A percentile compares a stretch with the other conserved stretches of the same genome.
These are phyloP conservation scores for Aspergillus puulaauensis DNA, from an alignment of 2,329 filamentous ascomycete species.

Conservation along the genomic window DNA sequence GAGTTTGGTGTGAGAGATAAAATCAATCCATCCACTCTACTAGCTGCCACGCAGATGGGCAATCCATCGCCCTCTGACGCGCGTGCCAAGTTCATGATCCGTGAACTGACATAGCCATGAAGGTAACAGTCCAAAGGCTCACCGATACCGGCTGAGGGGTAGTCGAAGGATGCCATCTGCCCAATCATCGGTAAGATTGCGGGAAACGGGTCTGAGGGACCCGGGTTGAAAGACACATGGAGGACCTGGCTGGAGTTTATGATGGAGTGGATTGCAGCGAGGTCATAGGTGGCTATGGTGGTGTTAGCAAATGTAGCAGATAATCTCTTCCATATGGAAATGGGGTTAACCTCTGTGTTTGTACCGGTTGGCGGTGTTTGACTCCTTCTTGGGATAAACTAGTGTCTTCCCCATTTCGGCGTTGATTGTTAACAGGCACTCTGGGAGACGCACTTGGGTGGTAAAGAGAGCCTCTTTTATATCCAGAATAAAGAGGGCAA, in stretches of 20 bases:
- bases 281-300: slow-evolving; percentile 66
- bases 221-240: slow-evolving; percentile 73
- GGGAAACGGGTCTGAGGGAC: slow-evolving; percentile 66
- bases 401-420: slow-evolving; percentile 44
- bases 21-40: slow-evolving; percentile 75
- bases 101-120: slow-evolving; percentile 79
- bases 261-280: slow-evolving; percentile 70
- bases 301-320: background rate
- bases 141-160: slow-evolving; percentile 58
- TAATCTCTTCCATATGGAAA: slow-evolving; percentile 15
- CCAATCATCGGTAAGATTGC: slow-evolving; percentile 82
- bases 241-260: slow-evolving; percentile 73
- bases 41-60: slow-evolving; percentile 71
- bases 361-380: slow-evolving; percentile 68
- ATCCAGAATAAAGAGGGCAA: background rate
- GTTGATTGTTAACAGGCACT: background rate
- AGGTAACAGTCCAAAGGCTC: slow-evolving; percentile 75
- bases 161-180: slow-evolving; percentile 70
- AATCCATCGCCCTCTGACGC: slow-evolving; percentile 53
- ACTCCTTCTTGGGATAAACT: slow-evolving; percentile 61
- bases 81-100: slow-evolving; percentile 68
- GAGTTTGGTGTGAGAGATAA: slow-evolving; percentile 76
- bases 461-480: background rate
- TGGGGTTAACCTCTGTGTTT: slow-evolving; percentile 56
- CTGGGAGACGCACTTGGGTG: background rate